Base-by-base conservation (phyloP, 169 alveolate species). In the Eimeria falciformis region DNA sequence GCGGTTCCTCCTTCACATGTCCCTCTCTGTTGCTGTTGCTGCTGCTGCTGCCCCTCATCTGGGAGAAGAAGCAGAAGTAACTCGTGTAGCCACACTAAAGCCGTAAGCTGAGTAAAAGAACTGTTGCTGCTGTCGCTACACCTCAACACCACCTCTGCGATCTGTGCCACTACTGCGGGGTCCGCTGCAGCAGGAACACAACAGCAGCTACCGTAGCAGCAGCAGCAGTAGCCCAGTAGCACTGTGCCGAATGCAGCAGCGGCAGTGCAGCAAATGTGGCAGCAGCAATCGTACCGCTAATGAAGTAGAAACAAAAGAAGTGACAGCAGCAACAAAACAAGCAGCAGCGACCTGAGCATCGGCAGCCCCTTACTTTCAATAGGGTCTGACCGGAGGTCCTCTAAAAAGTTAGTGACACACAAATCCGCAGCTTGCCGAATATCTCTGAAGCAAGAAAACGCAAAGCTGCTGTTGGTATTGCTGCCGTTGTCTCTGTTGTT, bases 391-490 rank as follows among this genome's bases (percentile, higher is more conserved):
- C 73, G 85, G 17, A 92, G 69, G 6, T 85, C 91, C 62, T 78
- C 90, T n/a, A 91, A 87, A 37, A 91, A 65, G 3, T 81, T 65
- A 47, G 91, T 58, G 66, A 91, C 81, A 69, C 94, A 91, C 45
- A 79, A 56, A 40, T 92, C 95, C 50, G 95, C 95, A 18, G 93
- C 92, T 47, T 92, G 95, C n/a, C 95, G 90, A 37, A 92, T 78
- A 43, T 92, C 95, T 5, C 95, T 87, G 84, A 82, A 45, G 62
- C 69, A 25, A 17, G 58, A 53, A 33, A 71, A 27, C 40, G 82
- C 65, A n/a, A 5, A 21, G 56, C 77, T 53, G 77, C 81, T n/a
- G 65, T 29, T 17, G 14, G 29, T 25, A 66, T 27, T 78, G 87
- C 68, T 46, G 87, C n/a, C 14, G n/a, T 50, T 50, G 62, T 14